Base-by-base conservation (phyloP, 1,284 basidiomycete species). In the Jaminaea rosea region DNA sequence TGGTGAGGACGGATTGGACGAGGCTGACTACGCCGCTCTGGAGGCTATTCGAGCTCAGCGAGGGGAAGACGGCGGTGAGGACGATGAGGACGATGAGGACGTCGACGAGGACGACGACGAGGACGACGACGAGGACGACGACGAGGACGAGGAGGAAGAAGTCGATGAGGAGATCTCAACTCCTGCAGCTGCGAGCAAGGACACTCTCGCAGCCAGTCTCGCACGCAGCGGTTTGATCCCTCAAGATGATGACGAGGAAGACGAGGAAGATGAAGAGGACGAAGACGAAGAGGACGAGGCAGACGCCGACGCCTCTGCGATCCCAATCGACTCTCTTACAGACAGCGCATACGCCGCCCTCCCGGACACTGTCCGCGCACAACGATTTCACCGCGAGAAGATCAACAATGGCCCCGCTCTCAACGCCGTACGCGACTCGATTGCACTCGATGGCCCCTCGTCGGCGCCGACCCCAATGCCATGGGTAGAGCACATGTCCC, bases 401-500 rank as follows among this genome's bases (percentile, higher is more conserved):
- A 55, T 69, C 52, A 72, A 72, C 65, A 63, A 65, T 54, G 56
- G 59, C 23, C 50, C 60, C 2, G 71, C 68, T 0, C 56, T 73
- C 7, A 37, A 48, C n/a, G 59, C 67, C 28, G 55, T 73, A 29
- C 59, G 65, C 32, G 55, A 63, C 2, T 57, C 62, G 47, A 57
- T 73, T 24, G 58, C 63, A 3, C 59, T 73, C 21, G 64, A 62
- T 42, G 46, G 56, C 4, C 49, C 67, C 11, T 48, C 58, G 1
- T 48, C 58, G 9, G 46, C 59, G n/a, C 46, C 49, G 46, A 50
- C 39, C 34, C 55, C 58, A 24, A 55, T 72, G 24, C 62, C 69
- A 2, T 73, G 69, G 69, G 68, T 72, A 46, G 71, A 73, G 56
- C 67, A 64, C 2, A 68, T 72, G 62, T 52, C 58, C 21, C 44